Evolutionary conservation across 2,329 filamentous ascomycete species (phyloP), one percentile per base, ranked within the genome.

Genomic region (Xylaria sp.): DNA sequence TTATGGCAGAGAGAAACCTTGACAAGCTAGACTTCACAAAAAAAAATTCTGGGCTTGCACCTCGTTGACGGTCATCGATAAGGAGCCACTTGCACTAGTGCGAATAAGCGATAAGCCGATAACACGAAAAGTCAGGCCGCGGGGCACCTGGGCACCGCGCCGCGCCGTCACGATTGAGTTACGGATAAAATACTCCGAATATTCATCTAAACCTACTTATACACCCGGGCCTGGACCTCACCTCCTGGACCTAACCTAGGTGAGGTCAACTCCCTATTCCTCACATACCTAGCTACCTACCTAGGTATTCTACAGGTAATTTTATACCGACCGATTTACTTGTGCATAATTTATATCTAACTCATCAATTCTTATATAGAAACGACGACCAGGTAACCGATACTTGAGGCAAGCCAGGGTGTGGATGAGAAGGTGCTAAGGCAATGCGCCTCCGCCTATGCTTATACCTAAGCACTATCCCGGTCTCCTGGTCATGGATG

Each of bases 401-500:
- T 4, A 34, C 9, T 34, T 7, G 29, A 34, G 16, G 29, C 29
- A 7, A 13, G 29, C 29, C 29, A 13, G 29, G 29, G 11, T 34
- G 11, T 34, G 16, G 16, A 3, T 13, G 16, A 13, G 5, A 34
- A 7, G 29, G 5, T 34, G 29, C 29, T 34, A 13, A 34, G 29
- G 29, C 29, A 34, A 34, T 34, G 29, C 29, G 29, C 29, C 29
- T 34, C 29, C 29, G 9, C 11, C 29, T 34, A 13, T 37, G 17
- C 43, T 19, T 49, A 57, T 44, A n/a, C n/a, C n/a, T n/a, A 52
- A 54, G 38, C 26, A 21, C 19, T 44, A 43, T 37, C 29, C n/a
- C 17, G 34, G 38, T 44, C 39, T 50, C 48, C 47, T 34, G 61
- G 63, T 60, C 59, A 65, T 65, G 64, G 62, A 61, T 50, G 56